Conservation (phyloP, 139 green algal genomes). For the Tetradesmus obliquus region DNA sequence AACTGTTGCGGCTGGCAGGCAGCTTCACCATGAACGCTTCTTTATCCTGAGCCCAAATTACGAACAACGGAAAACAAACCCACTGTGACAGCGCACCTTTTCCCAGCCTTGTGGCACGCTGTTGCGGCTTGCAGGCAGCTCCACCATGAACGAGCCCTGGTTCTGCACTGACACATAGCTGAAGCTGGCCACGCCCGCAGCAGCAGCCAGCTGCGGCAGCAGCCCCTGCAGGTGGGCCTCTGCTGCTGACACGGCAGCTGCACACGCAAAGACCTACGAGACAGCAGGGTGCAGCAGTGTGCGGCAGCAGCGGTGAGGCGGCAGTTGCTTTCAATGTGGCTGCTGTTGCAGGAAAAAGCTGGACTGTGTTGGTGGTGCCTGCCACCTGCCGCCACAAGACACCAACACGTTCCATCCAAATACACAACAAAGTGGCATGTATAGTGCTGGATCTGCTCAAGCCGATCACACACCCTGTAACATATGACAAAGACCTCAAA, state of each 20-base stretch:
- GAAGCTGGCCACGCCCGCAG: slow-evolving; percentile 51
- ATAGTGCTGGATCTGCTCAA: background rate
- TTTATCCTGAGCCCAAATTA: background rate
- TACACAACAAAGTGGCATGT: background rate
- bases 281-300: slow-evolving; percentile 9
- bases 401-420: background rate
- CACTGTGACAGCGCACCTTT: slow-evolving; percentile 41
- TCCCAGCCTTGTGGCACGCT: slow-evolving; percentile 67
- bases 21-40: too few relatives aligned
- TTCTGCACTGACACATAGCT: slow-evolving; percentile 61
- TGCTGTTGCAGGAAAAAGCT: background rate
- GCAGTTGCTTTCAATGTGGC: background rate
- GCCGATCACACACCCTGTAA: background rate
- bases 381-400: background rate
- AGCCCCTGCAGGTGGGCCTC: slow-evolving; percentile 57
- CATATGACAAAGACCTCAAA: background rate
- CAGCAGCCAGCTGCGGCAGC: slow-evolving; percentile 56
- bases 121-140: slow-evolving; percentile 74
- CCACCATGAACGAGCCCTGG: slow-evolving; percentile 76
- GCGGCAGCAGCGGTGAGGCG: background rate
- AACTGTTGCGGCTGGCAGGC: too few relatives aligned
- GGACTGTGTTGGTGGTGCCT: too few relatives aligned
- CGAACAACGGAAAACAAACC: too few relatives aligned
- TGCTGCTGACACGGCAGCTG: slow-evolving; percentile 44
- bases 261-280: slow-evolving; percentile 49